Evolutionary conservation across 805 yeast species (phyloP), one percentile per base, ranked within the genome.

Genomic region (Candida awuae): DNA sequence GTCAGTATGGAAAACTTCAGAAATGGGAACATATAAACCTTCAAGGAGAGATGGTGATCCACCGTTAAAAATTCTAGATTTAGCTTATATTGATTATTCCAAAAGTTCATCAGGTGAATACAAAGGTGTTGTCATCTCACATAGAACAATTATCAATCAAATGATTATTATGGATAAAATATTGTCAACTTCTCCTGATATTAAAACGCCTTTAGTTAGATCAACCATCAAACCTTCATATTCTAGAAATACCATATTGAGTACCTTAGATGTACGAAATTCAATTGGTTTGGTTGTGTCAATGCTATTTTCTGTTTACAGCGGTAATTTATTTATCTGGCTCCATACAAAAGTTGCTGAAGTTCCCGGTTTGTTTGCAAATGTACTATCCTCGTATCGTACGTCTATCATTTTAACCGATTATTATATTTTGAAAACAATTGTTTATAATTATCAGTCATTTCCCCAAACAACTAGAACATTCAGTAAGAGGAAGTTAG

Each of bases 51-150:
- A 63, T 6, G 79, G 70, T 15, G 70, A 71, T 2, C 85, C 88
- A 1, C 75, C 83, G 0, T 61, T 78, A 32, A 84, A 81, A 48
- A 75, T 78, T 1, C 84, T 88, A 1, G 94, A 85, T 52, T 63
- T 92, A 42, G 96, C 97, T 0, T 92, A 92, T 53, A 88, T 92
- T 12, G 98, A 92, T 61, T 92, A 83, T 54, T 77, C 92, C 1
- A 74, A 88, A 49, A 82, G 94, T 2, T 94, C 97, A 0, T 75
- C 84, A 20, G 97, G 97, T 3, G 94, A 88, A 47, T 62, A 87
- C 26, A 69, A 95, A 42, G 99, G 99, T 14, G 94, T 92, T 26
- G 95, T 94, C 1, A 73, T 92, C 55, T 83, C 92, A 18, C 97
- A 92, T 56, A 68, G 85, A 43, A 87, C 95, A 0, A 73, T 92